Percentiles rank a stretch among this genome's conserved stretches.
Evolutionary conservation across 192 early-diverging fungal genomes (phyloP).

Genomic region (Borealophlyctis nickersoniae): DNA sequence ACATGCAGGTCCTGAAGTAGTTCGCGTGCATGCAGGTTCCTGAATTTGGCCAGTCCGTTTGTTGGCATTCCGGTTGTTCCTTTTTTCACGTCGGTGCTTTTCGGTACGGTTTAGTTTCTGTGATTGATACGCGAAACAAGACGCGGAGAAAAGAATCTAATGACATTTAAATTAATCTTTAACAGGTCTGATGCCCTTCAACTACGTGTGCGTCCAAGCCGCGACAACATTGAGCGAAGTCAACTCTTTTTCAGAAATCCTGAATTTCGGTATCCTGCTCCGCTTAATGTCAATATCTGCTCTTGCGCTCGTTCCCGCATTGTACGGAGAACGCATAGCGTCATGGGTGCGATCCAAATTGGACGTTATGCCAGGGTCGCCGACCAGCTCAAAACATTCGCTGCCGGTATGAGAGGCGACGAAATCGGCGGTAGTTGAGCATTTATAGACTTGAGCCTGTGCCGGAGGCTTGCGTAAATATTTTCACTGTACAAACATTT

Average conservation of each 20-base stretch:
- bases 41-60: constrained; percentile 34
- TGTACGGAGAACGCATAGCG: too few relatives aligned
- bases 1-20: too few relatives aligned
- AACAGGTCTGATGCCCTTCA: constrained; percentile 32
- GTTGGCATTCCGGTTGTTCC: constrained; percentile 33
- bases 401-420: too few relatives aligned
- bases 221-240: constrained; percentile 31
- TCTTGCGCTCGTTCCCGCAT: constrained; percentile 27
- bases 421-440: too few relatives aligned
- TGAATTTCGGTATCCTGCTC: constrained; percentile 24
- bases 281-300: constrained; percentile 25
- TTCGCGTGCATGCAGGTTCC: constrained; percentile 20
- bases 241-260: constrained; percentile 33
- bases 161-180: background rate
- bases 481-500: too few relatives aligned
- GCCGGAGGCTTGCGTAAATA: too few relatives aligned
- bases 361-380: too few relatives aligned
- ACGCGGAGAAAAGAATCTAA: too few relatives aligned
- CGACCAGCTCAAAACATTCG: too few relatives aligned
- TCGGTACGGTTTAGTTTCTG: constrained; percentile 24
- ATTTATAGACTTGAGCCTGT: too few relatives aligned
- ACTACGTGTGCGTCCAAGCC: constrained; percentile 37
- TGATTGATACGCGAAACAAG: too few relatives aligned
- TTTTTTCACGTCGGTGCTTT: constrained; percentile 29
- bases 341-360: too few relatives aligned